phyloP scores from a whole-genome alignment of 805 yeast species.

The Myxozyma neglecta region DNA sequence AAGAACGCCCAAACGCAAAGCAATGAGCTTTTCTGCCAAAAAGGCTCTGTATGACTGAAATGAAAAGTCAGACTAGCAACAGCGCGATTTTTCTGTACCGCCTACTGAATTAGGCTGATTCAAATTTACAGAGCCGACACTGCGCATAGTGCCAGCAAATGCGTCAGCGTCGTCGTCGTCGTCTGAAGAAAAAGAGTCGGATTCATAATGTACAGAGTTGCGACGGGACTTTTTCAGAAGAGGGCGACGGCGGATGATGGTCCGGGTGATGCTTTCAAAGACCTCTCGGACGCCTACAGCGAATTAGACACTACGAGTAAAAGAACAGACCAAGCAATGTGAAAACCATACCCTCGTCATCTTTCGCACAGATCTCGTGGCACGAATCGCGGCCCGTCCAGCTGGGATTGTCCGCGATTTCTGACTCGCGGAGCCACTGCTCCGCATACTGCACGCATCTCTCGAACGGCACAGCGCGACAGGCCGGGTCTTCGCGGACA shows the following conservation, averaged over 20 bases:
- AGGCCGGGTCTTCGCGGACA: conserved; percentile 39
- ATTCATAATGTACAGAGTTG: conserved; percentile 29
- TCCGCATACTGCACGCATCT: conserved; percentile 39
- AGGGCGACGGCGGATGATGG: conserved; percentile 34
- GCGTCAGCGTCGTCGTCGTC: conserved; percentile 20
- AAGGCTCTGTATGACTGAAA: not conserved
- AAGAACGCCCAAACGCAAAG: not conserved
- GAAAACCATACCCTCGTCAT: conserved; percentile 34
- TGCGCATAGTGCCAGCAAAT: conserved; percentile 20
- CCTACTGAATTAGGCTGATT: conserved; percentile 3
- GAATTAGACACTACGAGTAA: not conserved
- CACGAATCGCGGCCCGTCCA: conserved; percentile 37
- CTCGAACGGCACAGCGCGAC: conserved; percentile 41
- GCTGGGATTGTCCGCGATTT: conserved; percentile 10
- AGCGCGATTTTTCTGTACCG: conserved; percentile 5
- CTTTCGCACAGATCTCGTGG: conserved; percentile 41
- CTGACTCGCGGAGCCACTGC: conserved; percentile 32
- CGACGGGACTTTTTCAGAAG: conserved; percentile 35
- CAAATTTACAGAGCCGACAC: conserved; percentile 25
- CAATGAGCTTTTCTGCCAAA: not conserved
- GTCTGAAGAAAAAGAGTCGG: conserved; percentile 28
- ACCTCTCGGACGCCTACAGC: conserved; percentile 39
- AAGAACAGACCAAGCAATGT: not conserved
- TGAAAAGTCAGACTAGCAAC: conserved; percentile 11
- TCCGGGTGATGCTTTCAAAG: conserved; percentile 39